Base-by-base conservation (phyloP, 192 early-diverging fungal species). In the Coemansia furcata region DNA sequence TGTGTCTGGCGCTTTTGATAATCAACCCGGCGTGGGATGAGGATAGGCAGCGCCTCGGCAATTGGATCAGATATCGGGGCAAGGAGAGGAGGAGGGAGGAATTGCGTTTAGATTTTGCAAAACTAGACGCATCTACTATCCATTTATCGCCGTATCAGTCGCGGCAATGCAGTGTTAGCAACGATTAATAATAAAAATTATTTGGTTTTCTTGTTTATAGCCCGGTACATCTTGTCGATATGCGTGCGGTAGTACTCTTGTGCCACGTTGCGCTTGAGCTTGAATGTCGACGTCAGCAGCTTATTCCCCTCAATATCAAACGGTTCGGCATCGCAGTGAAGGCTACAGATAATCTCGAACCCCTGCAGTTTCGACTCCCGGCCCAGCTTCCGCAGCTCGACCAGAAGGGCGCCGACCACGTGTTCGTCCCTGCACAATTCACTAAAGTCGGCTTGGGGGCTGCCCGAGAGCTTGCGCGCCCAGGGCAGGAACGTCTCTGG, bases 251-350 rank as follows among this genome's bases (percentile, higher is more conserved):
- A 95, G 32, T 83, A 72, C 17, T 86, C 76, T 67, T 86, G 86
- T 6, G 88, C 89, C 33, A 89, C 81, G 59, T 89, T 86, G 67
- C 95, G 85, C 74, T 93, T 96, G 52, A 94, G 77, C 85, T 98
- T 98, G 85, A 95, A 92, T 0, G 95, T 94, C 10, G 96, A 94
- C 0, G 96, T 96, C 46, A 96, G 76, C 26, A 98, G 73, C 39
- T 88, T 89, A 47, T 90, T 91, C 60, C 77, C 76, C 23, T 95
- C 92, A 19, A 94, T 83, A 5, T 89, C 77, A 60, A 98, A 95
- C 19, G 85, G 83, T 21, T 88, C 85, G 14, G 88, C 36, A 6
- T 89, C 88, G 15, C 94, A 73, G 64, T 85, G 66, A 17, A 95
- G 74, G n/a, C 74, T 85, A 43, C 86, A 88, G 19, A 92, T 67